These are phyloP conservation scores for Candida sonorensis DNA, from an alignment of 805 yeast species.

Conservation along the genomic window DNA sequence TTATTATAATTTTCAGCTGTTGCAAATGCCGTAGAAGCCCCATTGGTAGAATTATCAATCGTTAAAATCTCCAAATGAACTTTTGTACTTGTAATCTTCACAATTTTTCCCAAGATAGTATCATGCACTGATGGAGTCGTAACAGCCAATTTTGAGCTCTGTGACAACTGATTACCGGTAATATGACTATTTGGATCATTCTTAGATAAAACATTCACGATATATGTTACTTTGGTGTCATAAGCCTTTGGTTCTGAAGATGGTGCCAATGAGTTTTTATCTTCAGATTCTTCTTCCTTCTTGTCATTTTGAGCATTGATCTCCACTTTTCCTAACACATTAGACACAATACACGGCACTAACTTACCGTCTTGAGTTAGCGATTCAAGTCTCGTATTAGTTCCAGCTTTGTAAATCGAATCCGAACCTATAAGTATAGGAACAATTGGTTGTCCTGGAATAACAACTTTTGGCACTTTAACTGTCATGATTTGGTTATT, in stretches of 20 bases:
- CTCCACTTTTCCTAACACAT: slow-evolving; percentile 54
- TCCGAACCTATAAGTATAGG: slow-evolving; percentile 39
- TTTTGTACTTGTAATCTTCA: slow-evolving; percentile 58
- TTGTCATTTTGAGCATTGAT: slow-evolving; percentile 15
- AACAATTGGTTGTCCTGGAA: slow-evolving; percentile 79
- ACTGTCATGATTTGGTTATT: slow-evolving; percentile 4
- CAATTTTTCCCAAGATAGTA: slow-evolving; percentile 68
- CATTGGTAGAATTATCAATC: slow-evolving; percentile 20
- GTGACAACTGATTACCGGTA: background rate
- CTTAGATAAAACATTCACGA: slow-evolving; percentile 17
- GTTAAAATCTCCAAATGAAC: slow-evolving; percentile 70
- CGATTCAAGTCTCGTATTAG: slow-evolving; percentile 51
- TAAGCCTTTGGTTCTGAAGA: too few species aligned
- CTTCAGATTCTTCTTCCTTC: slow-evolving; percentile 19
- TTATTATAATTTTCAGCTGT: background rate
- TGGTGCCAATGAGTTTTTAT: too few species aligned
- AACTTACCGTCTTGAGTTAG: slow-evolving; percentile 32
- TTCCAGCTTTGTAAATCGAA: slow-evolving; percentile 49
- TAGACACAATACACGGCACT: slow-evolving; percentile 42
- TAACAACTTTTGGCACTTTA: slow-evolving; percentile 38
- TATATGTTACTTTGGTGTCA: slow-evolving; percentile 5
- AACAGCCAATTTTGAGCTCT: slow-evolving; percentile 17
- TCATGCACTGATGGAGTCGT: slow-evolving; percentile 81
- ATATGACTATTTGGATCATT: slow-evolving; percentile 15
- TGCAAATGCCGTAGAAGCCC: too few species aligned